Evolutionary conservation across 1,284 basidiomycete species (phyloP), one percentile per base, ranked within the genome.

Genomic region (Austropuccinia psidii): DNA sequence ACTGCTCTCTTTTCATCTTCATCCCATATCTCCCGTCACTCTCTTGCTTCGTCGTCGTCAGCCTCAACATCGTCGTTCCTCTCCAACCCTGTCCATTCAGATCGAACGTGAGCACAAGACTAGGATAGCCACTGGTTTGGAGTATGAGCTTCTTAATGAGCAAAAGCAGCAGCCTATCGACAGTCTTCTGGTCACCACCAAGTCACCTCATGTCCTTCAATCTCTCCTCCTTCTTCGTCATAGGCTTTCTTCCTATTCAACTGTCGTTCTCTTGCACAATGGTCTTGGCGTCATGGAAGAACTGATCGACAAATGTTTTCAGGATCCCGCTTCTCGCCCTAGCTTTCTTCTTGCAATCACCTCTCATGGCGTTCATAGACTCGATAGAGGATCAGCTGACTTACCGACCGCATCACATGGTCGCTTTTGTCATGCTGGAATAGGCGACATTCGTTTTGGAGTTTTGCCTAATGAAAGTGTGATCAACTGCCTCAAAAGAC

Each of bases 361-460:
- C 4, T 80, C 80, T 31, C 80, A 81, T 65, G 79, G 80, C 13
- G 77, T 76, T 49, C 80, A 76, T 64, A 64, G 69, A 13, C 78
- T 78, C 64, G 76, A 72, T 45, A 45, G 49, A 21, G 68, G 68
- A 50, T 24, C 35, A 4, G 35, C 54, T 11, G 33, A 27, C 29
- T 8, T 37, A n/a, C 21, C 33, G 41, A 33, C 67, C 24, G 33
- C 21, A 21, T 61, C 39, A 15, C 68, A 72, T 52, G 68, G 68
- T 33, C 41, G 57, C 3, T 72, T 88, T 57, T 85, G 89, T n/a
- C 92, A 96, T 77, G 84, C 88, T 1, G 88, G 87, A 5, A 72
- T 87, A 7, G 95, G 94, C 3, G 82, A 85, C 3, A 83, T 98
- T 76, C 83, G 86, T 52, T 90, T 94, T 75, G 91, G 87, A 11